These are phyloP conservation scores for Curvularia lunata DNA, from an alignment of 2,329 filamentous ascomycete genomes.

Conservation along the genomic window DNA sequence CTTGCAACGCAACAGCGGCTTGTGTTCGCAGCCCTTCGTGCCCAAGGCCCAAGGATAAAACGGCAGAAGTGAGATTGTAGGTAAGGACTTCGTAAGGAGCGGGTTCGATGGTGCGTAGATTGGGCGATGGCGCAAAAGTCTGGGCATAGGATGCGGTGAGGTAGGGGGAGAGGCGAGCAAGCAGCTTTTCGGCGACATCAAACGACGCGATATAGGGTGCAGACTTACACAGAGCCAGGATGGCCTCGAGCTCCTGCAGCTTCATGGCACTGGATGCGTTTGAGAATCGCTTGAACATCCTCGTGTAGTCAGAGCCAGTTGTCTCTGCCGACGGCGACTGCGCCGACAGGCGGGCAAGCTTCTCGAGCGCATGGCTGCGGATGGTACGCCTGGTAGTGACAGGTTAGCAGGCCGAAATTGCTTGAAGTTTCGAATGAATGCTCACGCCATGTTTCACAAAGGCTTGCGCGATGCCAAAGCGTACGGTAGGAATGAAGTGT, in stretches of 20 bases:
- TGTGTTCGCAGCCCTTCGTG: conserved; percentile 72
- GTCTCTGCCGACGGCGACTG: conserved; percentile 37
- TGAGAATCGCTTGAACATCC: conserved; percentile 52
- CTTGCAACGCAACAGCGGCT: conserved; percentile 70
- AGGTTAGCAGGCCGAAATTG: conserved; percentile 1
- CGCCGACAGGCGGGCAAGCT: conserved; percentile 57
- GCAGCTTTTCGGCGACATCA: conserved; percentile 77
- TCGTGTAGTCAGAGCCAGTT: conserved; percentile 48
- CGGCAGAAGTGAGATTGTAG: conserved; percentile 76
- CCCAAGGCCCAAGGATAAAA: conserved; percentile 79
- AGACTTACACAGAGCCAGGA: conserved; percentile 89
- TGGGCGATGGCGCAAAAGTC: conserved; percentile 77
- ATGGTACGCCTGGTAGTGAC: conserved; percentile 41
- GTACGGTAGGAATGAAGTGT: conserved; percentile 13
- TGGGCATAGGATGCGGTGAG: conserved; percentile 84
- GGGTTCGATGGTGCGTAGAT: conserved; percentile 80
- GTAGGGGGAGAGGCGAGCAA: conserved; percentile 81
- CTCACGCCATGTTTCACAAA: conserved; percentile 12
- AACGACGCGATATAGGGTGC: conserved; percentile 74
- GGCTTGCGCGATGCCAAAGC: conserved; percentile 15
- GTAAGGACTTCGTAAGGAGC: conserved; percentile 88
- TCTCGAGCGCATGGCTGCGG: conserved; percentile 58
- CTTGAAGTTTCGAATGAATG: background rate
- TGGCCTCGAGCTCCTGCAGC: conserved; percentile 87
- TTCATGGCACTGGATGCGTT: conserved; percentile 56